Evolutionary conservation across 192 early-diverging fungal genomes (phyloP), one percentile per base, ranked within the genome.

Genomic region (Coemansia sp.): DNA sequence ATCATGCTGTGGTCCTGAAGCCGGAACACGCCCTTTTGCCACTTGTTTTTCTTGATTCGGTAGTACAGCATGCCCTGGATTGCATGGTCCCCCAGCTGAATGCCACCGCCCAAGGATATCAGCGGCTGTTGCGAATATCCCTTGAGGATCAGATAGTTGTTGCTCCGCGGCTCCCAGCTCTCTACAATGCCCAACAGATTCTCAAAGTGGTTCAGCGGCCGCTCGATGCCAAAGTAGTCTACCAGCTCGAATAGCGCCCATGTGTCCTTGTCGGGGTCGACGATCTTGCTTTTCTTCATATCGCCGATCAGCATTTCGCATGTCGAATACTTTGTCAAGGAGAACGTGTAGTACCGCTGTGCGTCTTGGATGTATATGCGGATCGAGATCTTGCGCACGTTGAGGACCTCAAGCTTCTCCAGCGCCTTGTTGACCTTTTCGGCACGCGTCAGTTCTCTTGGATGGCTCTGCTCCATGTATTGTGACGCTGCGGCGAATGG

Each of bases 211-310:
- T 92, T 86, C 38, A 98, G 65, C 24, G 95, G 94, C 64, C 96
- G 86, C 81, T 98, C 96, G 52, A 96, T 80, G 39, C 90, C 89
- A 78, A 91, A 88, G 66, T 96, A 88, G 66, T 92, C 91, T 35
- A 91, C 88, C 39, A 95, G 82, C 71, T 98, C 96, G 85, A 98
- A 98, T 41, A 98, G 77, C 6, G 93, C 91, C 94, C 94, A 98
- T 5, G 67, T 68, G 68, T 60, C 58, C 72, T 80, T 72, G 33
- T 72, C 63, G 6, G 75, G 51, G 26, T 86, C 78, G 14, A 91
- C 77, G 53, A 88, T 78, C n/a, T 76, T 83, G 55, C 83, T 85
- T 60, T 88, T 75, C 48, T 87, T 81, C 60, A 96, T 75, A 67
- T 92, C 89, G 33, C 88, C 69, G 18, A 95, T 71, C 9, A 93